Conservation (phyloP, 1,139 yeast species). For the Sporopachydermia cereana region DNA sequence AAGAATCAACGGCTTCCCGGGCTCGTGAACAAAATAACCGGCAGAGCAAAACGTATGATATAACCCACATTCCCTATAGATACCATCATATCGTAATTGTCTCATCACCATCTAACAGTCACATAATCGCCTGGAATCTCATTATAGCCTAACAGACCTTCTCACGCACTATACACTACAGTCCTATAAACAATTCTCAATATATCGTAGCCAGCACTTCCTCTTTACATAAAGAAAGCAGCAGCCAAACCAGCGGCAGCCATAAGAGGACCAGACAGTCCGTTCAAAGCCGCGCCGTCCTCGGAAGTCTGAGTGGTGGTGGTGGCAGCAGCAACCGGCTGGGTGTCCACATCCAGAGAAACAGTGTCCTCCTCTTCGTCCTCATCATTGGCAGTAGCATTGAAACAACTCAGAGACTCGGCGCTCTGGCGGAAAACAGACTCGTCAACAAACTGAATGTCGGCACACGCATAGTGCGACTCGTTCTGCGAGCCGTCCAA, state of each 20-base stretch:
- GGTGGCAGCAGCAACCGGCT: conserved; percentile 15
- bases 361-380: conserved; percentile 13
- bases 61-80: no score
- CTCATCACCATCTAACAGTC: no score
- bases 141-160: no score
- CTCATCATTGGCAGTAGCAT: conserved; percentile 26
- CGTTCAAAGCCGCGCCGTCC: conserved; percentile 9
- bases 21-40: no score
- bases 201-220: no score
- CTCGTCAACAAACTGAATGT: conserved; percentile 27
- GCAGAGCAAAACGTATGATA: no score
- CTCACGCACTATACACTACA: no score
- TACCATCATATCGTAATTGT: no score
- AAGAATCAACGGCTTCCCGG: no score
- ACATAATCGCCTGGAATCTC: no score
- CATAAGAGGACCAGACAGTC: conserved; percentile 11
- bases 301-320: conserved; percentile 9
- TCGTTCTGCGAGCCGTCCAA: conserved; percentile 25
- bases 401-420: conserved; percentile 27
- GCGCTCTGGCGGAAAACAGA: conserved; percentile 24
- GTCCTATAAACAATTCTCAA: no score
- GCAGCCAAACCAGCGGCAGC: conserved; percentile 14
- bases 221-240: conserved; percentile 10
- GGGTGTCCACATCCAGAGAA: conserved; percentile 11
- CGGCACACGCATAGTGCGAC: conserved; percentile 30